These are phyloP conservation scores for Chloranthus sessilifolius DNA, from an alignment of 164 flowering plant genomes.

Conservation along the genomic window DNA sequence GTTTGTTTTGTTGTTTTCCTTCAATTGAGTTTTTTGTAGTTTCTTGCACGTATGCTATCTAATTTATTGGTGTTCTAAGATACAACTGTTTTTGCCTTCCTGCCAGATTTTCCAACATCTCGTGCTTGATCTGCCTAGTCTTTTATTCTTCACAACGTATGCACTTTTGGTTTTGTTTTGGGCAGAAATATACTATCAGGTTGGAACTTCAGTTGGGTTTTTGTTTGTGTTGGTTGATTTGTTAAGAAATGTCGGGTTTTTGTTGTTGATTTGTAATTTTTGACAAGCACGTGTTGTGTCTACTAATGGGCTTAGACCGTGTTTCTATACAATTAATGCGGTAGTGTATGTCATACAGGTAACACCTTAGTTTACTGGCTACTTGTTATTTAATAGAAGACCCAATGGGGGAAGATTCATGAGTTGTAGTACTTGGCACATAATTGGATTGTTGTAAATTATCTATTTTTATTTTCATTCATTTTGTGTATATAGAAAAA, in stretches of 20 bases:
- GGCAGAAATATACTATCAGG: conserved; percentile 99
- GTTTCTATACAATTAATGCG: conserved; percentile 71
- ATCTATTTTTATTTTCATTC: no score
- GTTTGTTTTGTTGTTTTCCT: conserved; percentile 24
- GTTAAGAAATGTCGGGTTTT: conserved; percentile 1
- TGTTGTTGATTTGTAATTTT: conserved; percentile 1
- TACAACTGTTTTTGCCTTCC: no score
- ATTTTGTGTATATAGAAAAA: no score
- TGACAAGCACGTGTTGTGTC: conserved; percentile 85
- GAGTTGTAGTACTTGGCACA: background rate
- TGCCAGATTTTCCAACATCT: conserved; percentile 74
- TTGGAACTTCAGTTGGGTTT: conserved; percentile 15
- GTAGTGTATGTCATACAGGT: conserved; percentile 85
- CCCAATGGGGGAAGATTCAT: conserved; percentile 3
- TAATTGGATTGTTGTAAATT: no score
- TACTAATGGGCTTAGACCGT: conserved; percentile 80
- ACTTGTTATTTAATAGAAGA: no score
- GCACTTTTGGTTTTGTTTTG: conserved; percentile 89
- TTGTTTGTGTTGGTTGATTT: background rate
- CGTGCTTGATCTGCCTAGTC: conserved; percentile 88
- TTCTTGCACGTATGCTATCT: no score
- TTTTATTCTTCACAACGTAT: conserved; percentile 89
- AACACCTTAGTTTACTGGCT: no score
- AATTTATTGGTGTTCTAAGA: no score
- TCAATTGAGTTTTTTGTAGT: no score